Evolutionary conservation across 2,329 filamentous ascomycete species (phyloP), one percentile per base, ranked within the genome.

Genomic region (Cytospora schulzeri): DNA sequence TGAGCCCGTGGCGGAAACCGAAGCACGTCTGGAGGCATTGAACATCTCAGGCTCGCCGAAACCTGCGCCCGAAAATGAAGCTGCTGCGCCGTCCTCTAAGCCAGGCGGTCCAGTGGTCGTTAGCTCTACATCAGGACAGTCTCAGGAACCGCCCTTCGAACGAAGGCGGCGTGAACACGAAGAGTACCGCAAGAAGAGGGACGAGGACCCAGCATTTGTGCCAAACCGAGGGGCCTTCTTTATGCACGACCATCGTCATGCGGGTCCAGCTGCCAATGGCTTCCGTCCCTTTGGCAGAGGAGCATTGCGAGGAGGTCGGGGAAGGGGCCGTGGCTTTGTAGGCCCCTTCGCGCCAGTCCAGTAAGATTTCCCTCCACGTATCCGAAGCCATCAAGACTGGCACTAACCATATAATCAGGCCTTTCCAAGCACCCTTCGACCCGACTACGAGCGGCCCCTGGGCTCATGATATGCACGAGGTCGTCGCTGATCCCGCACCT

Each of bases 221-320:
- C 94, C 95, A 61, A 97, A 96, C 73, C 85, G 94, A 69, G 95
- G 95, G 65, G 90, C 91, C 67, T 98, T 98, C 81, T 98, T 97
- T 80, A 93, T 98, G 87, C 94, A 98, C 76, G 95, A 98, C 75
- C 92, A 95, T 73, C 87, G 92, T 67, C 89, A 92, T 70, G 86
- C 90, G 63, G 90, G 90, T n/a, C 85, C 89, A 53, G 87, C 88
- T 69, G 85, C 88, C 60, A 94, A 93, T 76, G 90, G 90, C 60
- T 92, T 94, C 76, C 84, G 91, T 64, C 86, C 88, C 15, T 90
- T 89, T 75, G 85, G 85, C 35, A 84, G 89, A 76, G 88, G 66
- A 58, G 65, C 65, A n/a, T 54, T 67, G 51, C 58, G 87, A 45
- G 80, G 84, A 67, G 83, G 87, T 69, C 81, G 86, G 76, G 91